These are phyloP conservation scores for Tricholoma matsutake DNA, from an alignment of 768 basidiomycete species.

Conservation along the genomic window DNA sequence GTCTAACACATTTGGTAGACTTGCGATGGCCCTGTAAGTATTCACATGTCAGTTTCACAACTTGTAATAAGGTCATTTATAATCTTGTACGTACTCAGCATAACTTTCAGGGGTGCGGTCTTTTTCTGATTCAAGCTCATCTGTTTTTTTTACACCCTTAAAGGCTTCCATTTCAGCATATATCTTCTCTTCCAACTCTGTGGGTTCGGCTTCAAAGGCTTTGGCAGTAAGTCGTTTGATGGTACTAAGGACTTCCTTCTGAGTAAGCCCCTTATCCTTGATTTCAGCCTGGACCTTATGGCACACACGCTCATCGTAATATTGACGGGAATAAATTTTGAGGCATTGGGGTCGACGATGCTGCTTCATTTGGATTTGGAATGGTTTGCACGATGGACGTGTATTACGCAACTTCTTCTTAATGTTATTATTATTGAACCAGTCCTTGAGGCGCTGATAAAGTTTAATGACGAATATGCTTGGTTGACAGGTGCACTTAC, in stretches of 20 bases:
- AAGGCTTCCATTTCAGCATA: background rate
- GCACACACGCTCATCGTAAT: background rate
- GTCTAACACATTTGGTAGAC: background rate
- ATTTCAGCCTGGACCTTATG: background rate
- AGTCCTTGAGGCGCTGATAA: background rate
- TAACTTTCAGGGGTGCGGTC: background rate
- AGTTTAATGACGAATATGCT: background rate
- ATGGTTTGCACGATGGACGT: background rate
- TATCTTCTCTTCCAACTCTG: background rate
- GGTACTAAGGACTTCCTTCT: background rate
- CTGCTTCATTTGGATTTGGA: background rate
- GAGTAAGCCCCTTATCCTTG: background rate
- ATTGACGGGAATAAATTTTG: background rate
- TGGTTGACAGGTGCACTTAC: background rate
- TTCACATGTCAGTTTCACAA: background rate
- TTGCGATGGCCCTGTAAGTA: background rate
- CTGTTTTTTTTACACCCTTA: background rate
- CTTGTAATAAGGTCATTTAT: background rate
- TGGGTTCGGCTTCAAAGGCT: background rate
- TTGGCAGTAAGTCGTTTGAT: background rate
- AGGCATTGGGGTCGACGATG: background rate
- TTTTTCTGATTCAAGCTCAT: background rate
- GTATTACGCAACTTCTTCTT: background rate
- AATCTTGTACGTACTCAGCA: background rate
- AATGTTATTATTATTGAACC: constrained; percentile 1